Conservation (phyloP, 257 asterid species). For the Henckelia pumila region DNA sequence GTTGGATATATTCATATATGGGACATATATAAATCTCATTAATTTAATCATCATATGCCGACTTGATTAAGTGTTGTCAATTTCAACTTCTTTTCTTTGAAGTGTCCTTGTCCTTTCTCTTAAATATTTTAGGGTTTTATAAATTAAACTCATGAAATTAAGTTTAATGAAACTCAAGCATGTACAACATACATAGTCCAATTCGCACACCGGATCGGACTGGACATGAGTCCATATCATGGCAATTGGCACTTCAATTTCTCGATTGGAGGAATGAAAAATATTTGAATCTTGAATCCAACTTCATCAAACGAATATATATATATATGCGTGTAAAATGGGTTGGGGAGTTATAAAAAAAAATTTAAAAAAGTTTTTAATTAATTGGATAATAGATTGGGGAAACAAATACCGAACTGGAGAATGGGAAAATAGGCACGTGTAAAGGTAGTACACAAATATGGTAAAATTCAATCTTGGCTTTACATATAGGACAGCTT, state of each 20-base stretch:
- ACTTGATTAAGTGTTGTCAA: background rate
- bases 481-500: slow-evolving; percentile 46
- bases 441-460: slow-evolving; percentile 39
- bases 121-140: too few species aligned
- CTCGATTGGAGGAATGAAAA: too few species aligned
- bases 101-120: too few species aligned
- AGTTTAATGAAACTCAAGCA: background rate
- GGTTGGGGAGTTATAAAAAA: too few species aligned
- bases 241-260: too few species aligned
- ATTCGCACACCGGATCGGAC: too few species aligned
- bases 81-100: background rate
- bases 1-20: background rate
- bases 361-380: too few species aligned
- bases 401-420: slow-evolving; percentile 49
- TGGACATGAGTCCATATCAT: too few species aligned
- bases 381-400: slow-evolving; percentile 16
- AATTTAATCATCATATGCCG: background rate
- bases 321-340: background rate
- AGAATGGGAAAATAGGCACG: slow-evolving; percentile 32
- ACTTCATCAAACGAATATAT: too few species aligned
- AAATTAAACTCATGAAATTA: too few species aligned
- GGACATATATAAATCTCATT: background rate
- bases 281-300: too few species aligned
- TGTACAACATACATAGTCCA: too few species aligned
- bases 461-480: slow-evolving; percentile 45